These are phyloP conservation scores for Exophiala phaeomuriformis DNA, from an alignment of 2,329 filamentous ascomycete genomes.

Conservation along the genomic window DNA sequence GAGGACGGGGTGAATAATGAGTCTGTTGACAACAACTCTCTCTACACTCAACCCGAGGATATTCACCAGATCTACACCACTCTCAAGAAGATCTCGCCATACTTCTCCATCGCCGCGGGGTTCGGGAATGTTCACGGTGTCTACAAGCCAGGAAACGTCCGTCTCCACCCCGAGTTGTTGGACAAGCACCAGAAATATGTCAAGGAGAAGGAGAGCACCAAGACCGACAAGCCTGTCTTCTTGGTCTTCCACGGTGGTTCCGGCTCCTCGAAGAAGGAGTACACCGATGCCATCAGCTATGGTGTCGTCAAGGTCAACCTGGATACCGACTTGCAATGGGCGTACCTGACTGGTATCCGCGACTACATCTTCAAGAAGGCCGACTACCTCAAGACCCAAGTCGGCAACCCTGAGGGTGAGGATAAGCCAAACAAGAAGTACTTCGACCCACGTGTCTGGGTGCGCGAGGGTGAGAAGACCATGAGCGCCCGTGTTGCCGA, in stretches of 20 bases:
- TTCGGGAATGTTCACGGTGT: conserved; percentile 99
- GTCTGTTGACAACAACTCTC: conserved; percentile 88
- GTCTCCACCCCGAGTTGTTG: conserved; percentile 90
- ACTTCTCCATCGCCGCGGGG: conserved; percentile 96
- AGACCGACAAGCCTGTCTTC: conserved; percentile 87
- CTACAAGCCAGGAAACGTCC: conserved; percentile 97
- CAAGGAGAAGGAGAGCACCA: conserved; percentile 65
- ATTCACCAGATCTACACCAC: conserved; percentile 87
- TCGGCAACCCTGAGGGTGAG: conserved; percentile 90
- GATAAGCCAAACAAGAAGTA: conserved; percentile 99
- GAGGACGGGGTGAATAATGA: conserved; percentile 99
- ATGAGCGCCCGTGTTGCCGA: conserved; percentile 75
- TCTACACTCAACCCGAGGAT: conserved; percentile 97
- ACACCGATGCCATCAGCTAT: conserved; percentile 75
- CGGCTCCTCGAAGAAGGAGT: conserved; percentile 85
- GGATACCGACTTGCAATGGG: conserved; percentile 95
- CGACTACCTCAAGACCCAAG: conserved; percentile 78
- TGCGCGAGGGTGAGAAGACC: conserved; percentile 86
- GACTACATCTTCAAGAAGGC: conserved; percentile 93
- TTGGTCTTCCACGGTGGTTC: conserved; percentile 99
- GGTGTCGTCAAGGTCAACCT: conserved; percentile 99
- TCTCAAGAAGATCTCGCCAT: conserved; percentile 76
- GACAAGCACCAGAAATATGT: conserved; percentile 93
- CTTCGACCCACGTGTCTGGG: conserved; percentile 88
- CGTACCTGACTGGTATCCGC: conserved; percentile 84